Evolutionary conservation across 768 basidiomycete genomes (phyloP), one percentile per base, ranked within the genome.

Genomic region (Mycena indigotica): DNA sequence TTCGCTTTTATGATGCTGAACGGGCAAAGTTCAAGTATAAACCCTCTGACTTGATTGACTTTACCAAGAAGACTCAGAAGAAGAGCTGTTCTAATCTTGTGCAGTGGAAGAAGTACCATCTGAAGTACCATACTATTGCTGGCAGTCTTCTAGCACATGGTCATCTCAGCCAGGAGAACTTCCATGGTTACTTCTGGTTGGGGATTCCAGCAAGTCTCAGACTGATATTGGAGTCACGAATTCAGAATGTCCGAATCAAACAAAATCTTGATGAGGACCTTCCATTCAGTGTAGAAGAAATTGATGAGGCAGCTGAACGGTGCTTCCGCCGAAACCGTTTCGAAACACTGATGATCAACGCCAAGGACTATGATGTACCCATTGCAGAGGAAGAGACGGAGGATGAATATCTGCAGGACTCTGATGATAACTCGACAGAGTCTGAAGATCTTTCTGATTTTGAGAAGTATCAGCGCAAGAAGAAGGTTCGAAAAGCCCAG

Each of bases 41-140:
- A 17, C 58, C 58, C 1, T 13, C 21, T 2, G 53, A 59, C 21
- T 29, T 58, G 12, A 16, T 49, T 0, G 16, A n/a, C 2, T 54
- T 38, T 24, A 51, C 53, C 1, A 1, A 44, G 2, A 50, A 35
- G 19, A 28, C 45, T 3, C 21, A 38, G 3, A 55, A 45, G 15
- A 8, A n/a, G 5, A 41, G 30, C 0, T 52, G 28, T 15, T 15
- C 16, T 1, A 60, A 41, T 29, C 24, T 60, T 4, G 40, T 54
- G 2, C 54, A 56, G 21, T 60, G 58, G 58, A 45, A 28, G 17
- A 28, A 46, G 30, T 60, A 55, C 41, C 39, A 30, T n/a, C 30
- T 55, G 6, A 55, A 60, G 30, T 60, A 55, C 16, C 40, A 38
- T 3, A 52, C 54, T 6, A 52, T 60, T 16, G 54, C 58, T 2